Evolutionary conservation across 2,329 filamentous ascomycete species (phyloP), one percentile per base, ranked within the genome.

Genomic region (Phyllosticta citriasiana): DNA sequence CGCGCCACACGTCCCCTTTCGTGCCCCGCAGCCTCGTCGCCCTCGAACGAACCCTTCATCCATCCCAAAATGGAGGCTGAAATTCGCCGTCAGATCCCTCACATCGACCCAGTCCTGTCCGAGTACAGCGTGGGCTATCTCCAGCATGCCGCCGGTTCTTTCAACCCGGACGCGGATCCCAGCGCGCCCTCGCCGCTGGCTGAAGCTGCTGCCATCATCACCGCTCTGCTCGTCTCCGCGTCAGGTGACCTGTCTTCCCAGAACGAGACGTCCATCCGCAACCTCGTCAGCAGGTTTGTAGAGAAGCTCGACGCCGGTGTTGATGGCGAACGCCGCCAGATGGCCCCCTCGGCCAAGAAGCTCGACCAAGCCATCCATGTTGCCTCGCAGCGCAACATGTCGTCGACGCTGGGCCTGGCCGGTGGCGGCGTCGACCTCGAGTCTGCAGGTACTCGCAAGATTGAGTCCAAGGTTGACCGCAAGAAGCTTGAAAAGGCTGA

Each of bases 401-500:
- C 94, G 33, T 96, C 94, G 5, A 99, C 94, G 2, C 78, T 99
- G 66, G 93, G 91, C 24, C 85, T 99, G 57, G 85, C 92, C 7
- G 88, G 88, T 59, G 89, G 86, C 60, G 87, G 82, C 63, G 91
- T 99, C 50, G 94, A 99, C 71, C 82, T 99, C 26, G 94, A 99
- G 76, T 95, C 93, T 61, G 91, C 92, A 71, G 96, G 95, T 72
- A 82, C 85, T 50, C 84, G 93, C 69, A 97, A 97, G 78, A 89
- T 99, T 62, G 94, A 99, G 78, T 97, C 93, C 69, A 91, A 93
- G 73, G 94, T 99, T 64, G 94, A 99, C 77, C 87, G 88, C 72
- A 99, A 97, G 87, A 99, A 99, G 82, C 86, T 99, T 22, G 94
- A 99, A 76, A 99, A 99, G 79, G 94, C 94, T 1, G 94, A 99